phyloP scores from a whole-genome alignment of 257 asterid species.

The Nicotiana undulata region DNA sequence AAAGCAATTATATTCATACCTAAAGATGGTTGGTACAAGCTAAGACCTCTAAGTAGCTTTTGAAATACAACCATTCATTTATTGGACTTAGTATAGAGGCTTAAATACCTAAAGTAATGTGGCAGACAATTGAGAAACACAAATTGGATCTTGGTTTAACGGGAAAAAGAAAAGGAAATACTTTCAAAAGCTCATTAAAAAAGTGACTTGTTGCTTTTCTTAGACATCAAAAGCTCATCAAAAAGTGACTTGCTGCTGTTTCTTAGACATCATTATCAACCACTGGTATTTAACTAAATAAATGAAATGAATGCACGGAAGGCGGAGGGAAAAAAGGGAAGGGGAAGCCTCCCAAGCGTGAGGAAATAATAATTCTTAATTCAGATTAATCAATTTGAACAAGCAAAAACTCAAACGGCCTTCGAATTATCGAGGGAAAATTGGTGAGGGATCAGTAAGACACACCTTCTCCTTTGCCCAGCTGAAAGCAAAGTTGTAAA shows the following conservation, averaged over 20 bases:
- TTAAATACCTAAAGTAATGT: background rate
- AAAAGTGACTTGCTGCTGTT: background rate
- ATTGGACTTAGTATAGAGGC: background rate
- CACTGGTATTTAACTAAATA: background rate
- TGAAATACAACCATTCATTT: background rate
- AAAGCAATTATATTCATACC: background rate
- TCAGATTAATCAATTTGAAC: background rate
- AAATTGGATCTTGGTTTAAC: background rate
- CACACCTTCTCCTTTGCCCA: constrained; percentile 99
- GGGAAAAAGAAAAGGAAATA: background rate
- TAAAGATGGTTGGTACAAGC: background rate
- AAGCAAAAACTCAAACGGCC: background rate
- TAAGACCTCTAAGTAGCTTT: background rate
- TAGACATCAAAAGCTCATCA: background rate
- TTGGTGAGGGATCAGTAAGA: background rate
- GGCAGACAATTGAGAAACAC: background rate
- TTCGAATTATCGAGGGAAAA: background rate
- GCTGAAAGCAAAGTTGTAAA: constrained; percentile 93
- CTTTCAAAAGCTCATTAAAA: background rate
- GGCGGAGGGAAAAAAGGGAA: background rate
- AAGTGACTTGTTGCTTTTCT: background rate
- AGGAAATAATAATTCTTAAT: background rate
- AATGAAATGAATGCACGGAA: background rate
- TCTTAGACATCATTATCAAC: background rate
- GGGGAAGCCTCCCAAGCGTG: background rate